phyloP scores from a whole-genome alignment of 2,329 filamentous ascomycete species.

The Raffaelea arxii region DNA sequence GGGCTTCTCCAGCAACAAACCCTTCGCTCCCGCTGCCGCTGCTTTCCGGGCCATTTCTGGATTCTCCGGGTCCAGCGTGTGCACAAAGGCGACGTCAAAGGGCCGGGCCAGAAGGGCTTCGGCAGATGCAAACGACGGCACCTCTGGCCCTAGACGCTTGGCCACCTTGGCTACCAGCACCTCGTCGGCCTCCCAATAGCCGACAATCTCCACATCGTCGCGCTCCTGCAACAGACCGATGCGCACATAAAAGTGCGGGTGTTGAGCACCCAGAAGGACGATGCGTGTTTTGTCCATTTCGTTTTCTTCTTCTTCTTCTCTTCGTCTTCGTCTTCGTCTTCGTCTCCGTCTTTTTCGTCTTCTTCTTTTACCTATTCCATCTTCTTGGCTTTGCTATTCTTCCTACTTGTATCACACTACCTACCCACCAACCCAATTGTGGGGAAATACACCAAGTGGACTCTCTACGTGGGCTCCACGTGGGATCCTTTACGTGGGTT shows the following conservation, averaged over 20 bases:
- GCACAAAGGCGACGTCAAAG: not conserved
- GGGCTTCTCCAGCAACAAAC: not conserved
- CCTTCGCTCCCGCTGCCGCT: not conserved
- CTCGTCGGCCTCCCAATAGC: not conserved
- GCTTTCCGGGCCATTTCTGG: not conserved
- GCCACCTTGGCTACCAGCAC: not conserved
- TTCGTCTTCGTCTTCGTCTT: too few species aligned
- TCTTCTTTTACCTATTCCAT: not conserved
- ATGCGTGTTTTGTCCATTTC: not conserved
- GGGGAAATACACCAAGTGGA: too few species aligned
- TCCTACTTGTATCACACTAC: too few species aligned
- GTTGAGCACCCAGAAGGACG: not conserved
- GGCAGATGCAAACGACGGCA: not conserved
- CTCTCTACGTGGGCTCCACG: too few species aligned
- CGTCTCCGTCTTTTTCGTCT: too few species aligned
- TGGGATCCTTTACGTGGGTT: too few species aligned
- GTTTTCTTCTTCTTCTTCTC: too few species aligned
- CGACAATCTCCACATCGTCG: not conserved
- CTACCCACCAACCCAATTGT: too few species aligned
- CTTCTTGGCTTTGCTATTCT: not conserved
- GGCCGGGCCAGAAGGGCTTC: not conserved
- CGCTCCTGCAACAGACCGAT: not conserved
- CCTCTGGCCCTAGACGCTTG: not conserved
- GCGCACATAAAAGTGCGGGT: not conserved
- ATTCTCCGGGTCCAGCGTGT: not conserved